Conservation (phyloP, 176 grass and related monocot species). For the Bothriochloa decipiens region DNA sequence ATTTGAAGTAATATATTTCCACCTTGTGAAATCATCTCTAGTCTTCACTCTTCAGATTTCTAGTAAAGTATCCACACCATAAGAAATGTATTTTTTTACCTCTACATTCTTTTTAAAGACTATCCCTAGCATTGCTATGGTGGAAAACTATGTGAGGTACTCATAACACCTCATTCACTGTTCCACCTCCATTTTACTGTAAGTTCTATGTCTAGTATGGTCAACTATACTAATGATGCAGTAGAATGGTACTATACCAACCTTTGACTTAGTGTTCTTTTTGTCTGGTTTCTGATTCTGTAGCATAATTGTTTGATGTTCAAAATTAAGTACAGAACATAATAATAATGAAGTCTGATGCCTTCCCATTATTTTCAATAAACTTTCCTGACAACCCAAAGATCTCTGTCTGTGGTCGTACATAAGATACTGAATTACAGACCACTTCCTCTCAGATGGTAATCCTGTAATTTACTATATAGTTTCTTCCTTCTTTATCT, state of each 20-base stretch:
- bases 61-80: constrained; percentile 5
- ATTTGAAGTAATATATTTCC: constrained; percentile 1
- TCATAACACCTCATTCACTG: too few species aligned
- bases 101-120: constrained; percentile 47
- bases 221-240: constrained; percentile 26
- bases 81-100: constrained; percentile 37
- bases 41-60: background rate
- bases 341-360: constrained; percentile 27
- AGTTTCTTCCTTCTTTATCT: constrained; percentile 11
- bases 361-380: constrained; percentile 27
- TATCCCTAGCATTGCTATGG: constrained; percentile 93
- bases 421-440: constrained; percentile 98
- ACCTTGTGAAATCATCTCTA: constrained; percentile 15
- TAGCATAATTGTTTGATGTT: background rate
- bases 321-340: constrained; percentile 26
- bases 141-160: constrained; percentile 68
- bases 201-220: background rate
- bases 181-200: too few species aligned
- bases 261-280: constrained; percentile 8
- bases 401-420: constrained; percentile 81
- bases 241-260: background rate
- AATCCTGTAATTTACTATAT: constrained; percentile 25
- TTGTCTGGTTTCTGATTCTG: constrained; percentile 28
- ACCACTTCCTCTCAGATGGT: constrained; percentile 63
- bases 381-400: constrained; percentile 80